phyloP scores from a whole-genome alignment of 345 rosid genomes.

The Aegle marmelos region DNA sequence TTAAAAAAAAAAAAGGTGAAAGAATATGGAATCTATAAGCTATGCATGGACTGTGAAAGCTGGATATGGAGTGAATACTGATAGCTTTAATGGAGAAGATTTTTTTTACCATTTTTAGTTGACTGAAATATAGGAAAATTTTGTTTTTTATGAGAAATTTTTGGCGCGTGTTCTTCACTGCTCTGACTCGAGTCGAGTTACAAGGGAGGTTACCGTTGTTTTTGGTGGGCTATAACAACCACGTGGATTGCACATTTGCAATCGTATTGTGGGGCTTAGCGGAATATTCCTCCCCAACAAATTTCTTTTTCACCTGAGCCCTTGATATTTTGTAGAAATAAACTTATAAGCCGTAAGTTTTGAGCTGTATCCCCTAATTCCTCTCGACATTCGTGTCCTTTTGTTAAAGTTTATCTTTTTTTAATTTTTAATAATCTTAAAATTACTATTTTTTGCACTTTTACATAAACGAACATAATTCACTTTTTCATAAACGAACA shows the following conservation, averaged over 20 bases:
- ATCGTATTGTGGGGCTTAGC: not conserved
- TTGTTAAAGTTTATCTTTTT: too few species aligned
- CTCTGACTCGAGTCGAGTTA: not conserved
- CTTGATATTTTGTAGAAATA: too few species aligned
- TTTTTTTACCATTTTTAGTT: conserved; percentile 20
- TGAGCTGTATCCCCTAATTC: too few species aligned
- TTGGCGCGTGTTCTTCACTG: not conserved
- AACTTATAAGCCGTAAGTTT: too few species aligned
- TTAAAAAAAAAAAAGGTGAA: not conserved
- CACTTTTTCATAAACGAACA: too few species aligned
- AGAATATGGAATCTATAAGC: conserved; percentile 33
- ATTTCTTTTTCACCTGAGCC: too few species aligned
- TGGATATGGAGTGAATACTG: conserved; percentile 19
- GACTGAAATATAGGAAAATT: not conserved
- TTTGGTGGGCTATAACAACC: not conserved
- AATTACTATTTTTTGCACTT: too few species aligned
- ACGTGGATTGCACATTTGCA: not conserved
- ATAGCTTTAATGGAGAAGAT: conserved; percentile 10
- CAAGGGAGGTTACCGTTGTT: not conserved
- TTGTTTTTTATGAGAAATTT: not conserved
- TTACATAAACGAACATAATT: too few species aligned
- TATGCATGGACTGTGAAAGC: conserved; percentile 18
- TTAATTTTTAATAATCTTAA: too few species aligned
- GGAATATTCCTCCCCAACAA: not conserved
- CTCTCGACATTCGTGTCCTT: too few species aligned